Conservation (phyloP, 2,329 filamentous ascomycete genomes). For the Exophiala bonariae region DNA sequence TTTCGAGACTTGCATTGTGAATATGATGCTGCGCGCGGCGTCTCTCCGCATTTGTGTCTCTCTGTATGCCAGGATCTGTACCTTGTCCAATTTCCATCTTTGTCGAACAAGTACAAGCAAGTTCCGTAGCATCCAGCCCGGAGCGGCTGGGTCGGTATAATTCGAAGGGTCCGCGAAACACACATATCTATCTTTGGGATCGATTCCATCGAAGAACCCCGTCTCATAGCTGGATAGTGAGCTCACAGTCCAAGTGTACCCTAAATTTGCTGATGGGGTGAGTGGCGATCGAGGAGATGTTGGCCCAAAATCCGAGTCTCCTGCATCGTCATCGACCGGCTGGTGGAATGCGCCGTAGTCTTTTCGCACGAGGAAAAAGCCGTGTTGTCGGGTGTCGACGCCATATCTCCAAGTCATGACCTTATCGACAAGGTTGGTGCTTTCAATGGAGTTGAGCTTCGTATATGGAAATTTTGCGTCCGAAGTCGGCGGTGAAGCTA, state of each 20-base stretch:
- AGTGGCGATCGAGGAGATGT: constrained; percentile 42
- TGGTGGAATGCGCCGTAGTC: constrained; percentile 42
- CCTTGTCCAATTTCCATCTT: constrained; percentile 72
- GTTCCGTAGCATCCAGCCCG: constrained; percentile 92
- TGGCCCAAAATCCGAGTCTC: constrained; percentile 5
- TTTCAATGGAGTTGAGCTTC: constrained; percentile 66
- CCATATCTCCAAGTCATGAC: constrained; percentile 86
- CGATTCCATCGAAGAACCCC: constrained; percentile 77
- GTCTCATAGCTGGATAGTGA: constrained; percentile 76
- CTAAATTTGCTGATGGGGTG: constrained; percentile 56
- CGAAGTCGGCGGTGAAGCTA: constrained; percentile 5
- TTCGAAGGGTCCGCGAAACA: constrained; percentile 92
- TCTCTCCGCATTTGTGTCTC: constrained; percentile 77
- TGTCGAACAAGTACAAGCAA: constrained; percentile 81
- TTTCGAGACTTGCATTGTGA: constrained; percentile 53
- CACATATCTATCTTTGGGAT: constrained; percentile 75
- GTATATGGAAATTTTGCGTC: constrained; percentile 27
- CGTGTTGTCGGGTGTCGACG: constrained; percentile 80
- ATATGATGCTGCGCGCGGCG: constrained; percentile 76
- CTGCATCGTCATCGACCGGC: constrained; percentile 33
- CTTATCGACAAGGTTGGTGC: constrained; percentile 73
- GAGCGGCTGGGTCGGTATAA: constrained; percentile 87
- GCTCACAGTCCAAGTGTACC: constrained; percentile 75
- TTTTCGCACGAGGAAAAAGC: constrained; percentile 93
- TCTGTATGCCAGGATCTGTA: constrained; percentile 86